A percentile compares a stretch with the other conserved stretches of the same genome.
These are phyloP conservation scores for Plasmodium inui DNA, from an alignment of 169 alveolate species.

Conservation along the genomic window DNA sequence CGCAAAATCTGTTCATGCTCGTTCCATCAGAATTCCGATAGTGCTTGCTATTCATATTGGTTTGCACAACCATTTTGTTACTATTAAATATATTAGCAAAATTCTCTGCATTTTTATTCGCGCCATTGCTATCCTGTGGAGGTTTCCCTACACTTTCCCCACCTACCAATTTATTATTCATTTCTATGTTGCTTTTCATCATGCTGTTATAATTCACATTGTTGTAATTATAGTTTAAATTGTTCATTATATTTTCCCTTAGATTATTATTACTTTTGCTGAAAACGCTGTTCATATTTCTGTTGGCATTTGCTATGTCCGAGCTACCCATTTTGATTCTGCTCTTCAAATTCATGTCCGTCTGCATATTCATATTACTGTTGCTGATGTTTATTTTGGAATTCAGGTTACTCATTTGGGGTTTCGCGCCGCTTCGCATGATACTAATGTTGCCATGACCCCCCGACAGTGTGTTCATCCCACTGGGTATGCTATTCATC, in stretches of 20 bases:
- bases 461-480: not conserved
- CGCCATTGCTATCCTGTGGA: not conserved
- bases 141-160: slow-evolving; percentile 3
- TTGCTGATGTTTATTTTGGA: not conserved
- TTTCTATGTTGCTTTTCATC: slow-evolving; percentile 38
- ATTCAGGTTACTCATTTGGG: not conserved
- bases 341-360: slow-evolving; percentile 18
- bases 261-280: slow-evolving; percentile 1
- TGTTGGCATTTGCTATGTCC: not conserved
- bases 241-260: slow-evolving; percentile 50
- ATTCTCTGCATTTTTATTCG: not conserved
- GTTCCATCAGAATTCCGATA: slow-evolving; percentile 15
- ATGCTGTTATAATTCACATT: slow-evolving; percentile 46
- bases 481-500: slow-evolving; percentile 5
- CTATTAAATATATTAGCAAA: slow-evolving; percentile 4
- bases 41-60: slow-evolving; percentile 30
- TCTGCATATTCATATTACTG: not conserved
- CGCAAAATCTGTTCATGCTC: slow-evolving; percentile 21
- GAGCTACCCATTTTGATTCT: not conserved
- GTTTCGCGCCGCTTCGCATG: not conserved
- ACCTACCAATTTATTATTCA: slow-evolving; percentile 18
- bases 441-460: not conserved
- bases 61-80: slow-evolving; percentile 30
- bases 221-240: slow-evolving; percentile 44
- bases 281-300: slow-evolving; percentile 18